Base-by-base conservation (phyloP, 805 yeast genomes). In the Ogataea methanolica region DNA sequence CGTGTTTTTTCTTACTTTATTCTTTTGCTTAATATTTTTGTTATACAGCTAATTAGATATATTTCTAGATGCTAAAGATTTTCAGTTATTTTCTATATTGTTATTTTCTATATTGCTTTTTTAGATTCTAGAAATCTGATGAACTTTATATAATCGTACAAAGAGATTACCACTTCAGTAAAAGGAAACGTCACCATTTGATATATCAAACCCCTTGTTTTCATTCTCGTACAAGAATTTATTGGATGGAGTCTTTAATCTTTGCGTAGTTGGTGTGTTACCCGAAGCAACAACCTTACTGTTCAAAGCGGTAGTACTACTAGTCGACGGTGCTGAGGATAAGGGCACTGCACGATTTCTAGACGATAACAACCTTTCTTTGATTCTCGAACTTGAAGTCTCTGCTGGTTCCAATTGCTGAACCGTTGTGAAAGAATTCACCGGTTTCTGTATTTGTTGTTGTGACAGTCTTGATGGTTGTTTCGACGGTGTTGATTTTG, bases 201-300 rank as follows among this genome's bases (percentile, higher is more conserved):
- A 48, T 21, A 44, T 26, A 34, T 55, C 56, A 33, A 51, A 55
- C n/a, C 57, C 57, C 2, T 22, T 22, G 31, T 48, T 48, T 14
- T 39, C 35, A 15, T 53, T 23, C 38, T 52, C 54, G 40, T 57
- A 58, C 26, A 58, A 42, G 39, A 51, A 57, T 43, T 56, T 57
- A 40, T 51, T 49, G 4, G 60, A 55, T 6, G 61, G 59, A 12
- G 46, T 41, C 26, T 51, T 52, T 31, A 54, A 46, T 11, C 39
- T 50, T 6, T 26, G 31, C 12, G 11, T 11, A 17, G 41, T 22
- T 14, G 46, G 41, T 26, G 50, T 31, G 23, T 36, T 41, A 19
- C 34, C 19, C 2, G 49, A 34, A 39, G 33, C 39, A 12, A 47
- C 36, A 29, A 22, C 12, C 6, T n/a, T 14, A 21, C 5, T 29